Evolutionary conservation across 192 early-diverging fungal species (phyloP).

Genomic region (Coemansia sp.): DNA sequence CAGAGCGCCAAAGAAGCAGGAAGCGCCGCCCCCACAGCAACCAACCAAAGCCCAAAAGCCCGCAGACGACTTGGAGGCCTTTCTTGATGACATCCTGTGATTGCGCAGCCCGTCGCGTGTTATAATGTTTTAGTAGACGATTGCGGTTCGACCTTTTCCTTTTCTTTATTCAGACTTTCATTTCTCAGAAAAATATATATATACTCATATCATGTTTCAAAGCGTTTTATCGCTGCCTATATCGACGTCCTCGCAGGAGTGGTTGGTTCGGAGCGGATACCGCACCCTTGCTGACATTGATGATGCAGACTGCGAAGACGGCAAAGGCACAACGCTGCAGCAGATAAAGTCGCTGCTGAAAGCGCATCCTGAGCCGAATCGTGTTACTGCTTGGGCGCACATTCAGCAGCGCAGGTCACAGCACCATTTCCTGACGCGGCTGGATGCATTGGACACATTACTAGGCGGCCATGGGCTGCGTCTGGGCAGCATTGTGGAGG

Average conservation of each 20-base stretch:
- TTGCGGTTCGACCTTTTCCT: background rate
- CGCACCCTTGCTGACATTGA: slow-evolving; percentile 25
- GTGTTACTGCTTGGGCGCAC: slow-evolving; percentile 10
- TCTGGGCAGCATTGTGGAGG: slow-evolving; percentile 19
- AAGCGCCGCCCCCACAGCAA: background rate
- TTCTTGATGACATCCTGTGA: slow-evolving; percentile 42
- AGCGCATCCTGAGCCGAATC: background rate
- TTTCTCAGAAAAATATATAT: background rate
- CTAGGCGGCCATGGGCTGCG: slow-evolving; percentile 19
- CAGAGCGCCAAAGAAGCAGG: background rate
- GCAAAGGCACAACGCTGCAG: slow-evolving; percentile 9
- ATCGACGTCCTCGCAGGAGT: slow-evolving; percentile 6
- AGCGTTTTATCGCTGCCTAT: slow-evolving; percentile 26
- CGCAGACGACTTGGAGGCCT: slow-evolving; percentile 40
- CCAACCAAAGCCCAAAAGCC: slow-evolving; percentile 4
- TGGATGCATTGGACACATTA: slow-evolving; percentile 18
- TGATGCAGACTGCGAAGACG: background rate
- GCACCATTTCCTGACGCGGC: slow-evolving; percentile 16
- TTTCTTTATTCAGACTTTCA: too few relatives aligned
- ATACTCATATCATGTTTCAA: slow-evolving; percentile 15
- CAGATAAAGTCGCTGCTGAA: slow-evolving; percentile 14
- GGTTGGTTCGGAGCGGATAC: slow-evolving; percentile 25
- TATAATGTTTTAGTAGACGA: too few relatives aligned
- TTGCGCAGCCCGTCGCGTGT: background rate
- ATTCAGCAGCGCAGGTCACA: slow-evolving; percentile 10